Evolutionary conservation across 805 yeast species (phyloP), one percentile per base, ranked within the genome.

Genomic region (Zygosaccharomyces lentus): DNA sequence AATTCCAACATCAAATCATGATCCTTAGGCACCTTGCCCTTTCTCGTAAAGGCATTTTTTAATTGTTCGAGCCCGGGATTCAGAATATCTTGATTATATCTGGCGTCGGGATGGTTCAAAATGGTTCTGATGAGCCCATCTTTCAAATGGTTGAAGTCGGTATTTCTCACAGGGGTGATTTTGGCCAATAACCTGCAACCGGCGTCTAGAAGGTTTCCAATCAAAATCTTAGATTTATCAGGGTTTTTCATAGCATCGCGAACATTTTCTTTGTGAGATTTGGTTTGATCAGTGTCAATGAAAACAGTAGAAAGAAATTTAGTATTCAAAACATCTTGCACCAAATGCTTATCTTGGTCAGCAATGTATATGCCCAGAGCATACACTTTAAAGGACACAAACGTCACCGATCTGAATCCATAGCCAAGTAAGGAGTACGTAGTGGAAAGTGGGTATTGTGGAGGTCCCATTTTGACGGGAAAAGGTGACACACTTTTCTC

Each of bases 121-220:
- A 87, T 77, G 0, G 96, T 80, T 62, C 90, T 83, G 40, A 88
- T 77, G 50, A 93, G 77, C 0, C 98, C 98, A 61, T 93, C 98
- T 53, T 85, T 78, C 58, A 91, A 67, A 62, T 93, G 98, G 51
- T 81, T 80, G 66, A 85, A 89, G 66, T 91, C 97, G 1, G 98
- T 91, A 64, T 86, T 88, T 61, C 96, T 78, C 13, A 84, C 81
- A 0, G 99, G 97, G 9, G 84, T 81, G 48, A 91, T 82, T 51
- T 95, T 73, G 21, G 89, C 82, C 37, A 81, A 70, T 54, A 88
- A 75, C 47, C 80, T 75, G 29, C 84, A 76, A 10, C 81, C 78
- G 9, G 77, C 65, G 35, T 77, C 78, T 34, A 89, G 61, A 38
- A 90, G 67, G 45, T 75, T 72, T 15, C 75, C 73, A 24, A 87